These are phyloP conservation scores for Helminthosporium solani DNA, from an alignment of 2,329 filamentous ascomycete species.

Conservation along the genomic window DNA sequence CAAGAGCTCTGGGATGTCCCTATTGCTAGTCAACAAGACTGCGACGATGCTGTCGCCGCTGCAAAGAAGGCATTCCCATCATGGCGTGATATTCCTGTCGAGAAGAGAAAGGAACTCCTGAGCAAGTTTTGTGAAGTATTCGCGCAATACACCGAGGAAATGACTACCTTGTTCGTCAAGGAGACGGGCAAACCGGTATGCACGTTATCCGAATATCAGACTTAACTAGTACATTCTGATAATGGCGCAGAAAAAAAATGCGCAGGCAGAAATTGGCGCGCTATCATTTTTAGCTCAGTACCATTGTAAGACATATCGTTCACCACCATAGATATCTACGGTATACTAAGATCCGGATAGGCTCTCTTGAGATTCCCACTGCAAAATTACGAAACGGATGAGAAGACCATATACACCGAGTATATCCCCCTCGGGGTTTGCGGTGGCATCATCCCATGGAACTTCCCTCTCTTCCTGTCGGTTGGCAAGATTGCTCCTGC, in stretches of 20 bases:
- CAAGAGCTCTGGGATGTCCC: slow-evolving; percentile 55
- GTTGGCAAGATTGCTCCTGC: slow-evolving; percentile 59
- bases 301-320: slow-evolving; percentile 26
- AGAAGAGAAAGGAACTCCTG: slow-evolving; percentile 37
- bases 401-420: slow-evolving; percentile 49
- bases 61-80: slow-evolving; percentile 50
- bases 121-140: slow-evolving; percentile 28
- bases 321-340: background rate
- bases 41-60: slow-evolving; percentile 53
- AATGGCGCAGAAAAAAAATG: slow-evolving; percentile 40
- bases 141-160: slow-evolving; percentile 30
- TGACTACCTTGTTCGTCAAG: slow-evolving; percentile 35
- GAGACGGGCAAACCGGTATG: slow-evolving; percentile 42
- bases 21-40: slow-evolving; percentile 50
- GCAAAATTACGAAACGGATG: slow-evolving; percentile 48
- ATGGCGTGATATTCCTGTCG: slow-evolving; percentile 45
- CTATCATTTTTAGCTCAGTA: slow-evolving; percentile 41
- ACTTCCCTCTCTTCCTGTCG: slow-evolving; percentile 56
- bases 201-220: background rate
- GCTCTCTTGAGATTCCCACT: slow-evolving; percentile 35
- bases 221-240: slow-evolving; percentile 12
- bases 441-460: slow-evolving; percentile 46
- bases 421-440: slow-evolving; percentile 52
- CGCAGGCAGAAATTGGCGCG: slow-evolving; percentile 41
- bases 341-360: slow-evolving; percentile 7